phyloP scores from a whole-genome alignment of 31 red algal genomes.

The Asparagopsis taxiformis region DNA sequence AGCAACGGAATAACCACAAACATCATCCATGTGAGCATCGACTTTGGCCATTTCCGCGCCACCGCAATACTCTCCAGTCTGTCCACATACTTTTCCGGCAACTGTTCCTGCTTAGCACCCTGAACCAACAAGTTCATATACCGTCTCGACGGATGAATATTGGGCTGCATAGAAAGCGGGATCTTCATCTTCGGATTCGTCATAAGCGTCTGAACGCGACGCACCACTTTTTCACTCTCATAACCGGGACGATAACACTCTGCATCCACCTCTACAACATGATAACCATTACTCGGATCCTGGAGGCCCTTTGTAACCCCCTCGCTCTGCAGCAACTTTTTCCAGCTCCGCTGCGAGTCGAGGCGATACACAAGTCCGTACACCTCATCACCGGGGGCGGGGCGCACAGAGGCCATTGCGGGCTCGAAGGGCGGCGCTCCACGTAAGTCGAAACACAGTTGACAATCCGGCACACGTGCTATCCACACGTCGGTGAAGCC shows the following conservation, averaged over 20 bases:
- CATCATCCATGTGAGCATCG: not conserved
- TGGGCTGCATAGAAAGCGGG: not conserved
- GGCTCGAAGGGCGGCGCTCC: constrained; percentile 11
- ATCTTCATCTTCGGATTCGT: constrained; percentile 5
- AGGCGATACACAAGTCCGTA: constrained; percentile 17
- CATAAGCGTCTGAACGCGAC: not conserved
- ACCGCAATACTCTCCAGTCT: not conserved
- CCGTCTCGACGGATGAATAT: constrained; percentile 5
- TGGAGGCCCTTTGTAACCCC: not conserved
- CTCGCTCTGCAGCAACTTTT: constrained; percentile 7
- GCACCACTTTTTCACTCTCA: not conserved
- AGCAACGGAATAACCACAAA: constrained; percentile 4
- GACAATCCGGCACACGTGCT: not conserved
- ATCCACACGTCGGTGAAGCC: not conserved
- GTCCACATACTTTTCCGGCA: constrained; percentile 11
- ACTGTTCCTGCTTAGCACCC: constrained; percentile 2
- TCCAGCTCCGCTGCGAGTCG: not conserved
- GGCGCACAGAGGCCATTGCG: not conserved
- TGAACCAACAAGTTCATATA: constrained; percentile 8
- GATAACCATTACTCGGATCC: constrained; percentile 7
- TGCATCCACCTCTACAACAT: constrained; percentile 6
- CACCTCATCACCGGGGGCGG: constrained; percentile 5
- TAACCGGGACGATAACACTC: constrained; percentile 3
- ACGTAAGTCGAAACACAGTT: constrained; percentile 7
- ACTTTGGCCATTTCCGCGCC: not conserved